These are phyloP conservation scores for Phytophthora foliorum DNA, from an alignment of 352 stramenopile species.

Conservation along the genomic window DNA sequence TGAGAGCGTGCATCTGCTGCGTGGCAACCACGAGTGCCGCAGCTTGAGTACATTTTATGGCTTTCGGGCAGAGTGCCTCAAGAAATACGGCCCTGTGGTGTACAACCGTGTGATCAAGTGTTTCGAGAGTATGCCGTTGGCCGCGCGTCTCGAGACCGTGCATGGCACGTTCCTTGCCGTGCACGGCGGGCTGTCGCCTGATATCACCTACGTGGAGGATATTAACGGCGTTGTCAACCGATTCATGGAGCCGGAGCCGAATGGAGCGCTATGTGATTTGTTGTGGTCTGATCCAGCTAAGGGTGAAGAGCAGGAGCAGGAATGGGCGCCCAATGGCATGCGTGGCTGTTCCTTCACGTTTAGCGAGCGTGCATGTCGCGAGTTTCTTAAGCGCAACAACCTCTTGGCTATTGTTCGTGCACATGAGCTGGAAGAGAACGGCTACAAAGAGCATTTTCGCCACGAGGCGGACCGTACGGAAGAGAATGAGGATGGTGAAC, in stretches of 20 bases:
- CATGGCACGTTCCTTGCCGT: slow-evolving; percentile 75
- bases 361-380: slow-evolving; percentile 66
- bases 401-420: slow-evolving; percentile 80
- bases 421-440: slow-evolving; percentile 83
- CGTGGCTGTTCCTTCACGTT: slow-evolving; percentile 89
- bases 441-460: slow-evolving; percentile 79
- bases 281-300: slow-evolving; percentile 99
- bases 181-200: slow-evolving; percentile 79
- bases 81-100: slow-evolving; percentile 79
- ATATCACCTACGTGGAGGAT: slow-evolving; percentile 75
- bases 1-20: slow-evolving; percentile 98
- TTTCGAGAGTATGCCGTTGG: slow-evolving; percentile 85
- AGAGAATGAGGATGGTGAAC: slow-evolving; percentile 20
- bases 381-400: slow-evolving; percentile 74
- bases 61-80: slow-evolving; percentile 99
- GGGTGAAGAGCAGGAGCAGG: slow-evolving; percentile 49
- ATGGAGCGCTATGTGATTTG: slow-evolving; percentile 98
- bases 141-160: slow-evolving; percentile 66
- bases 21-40: slow-evolving; percentile 99
- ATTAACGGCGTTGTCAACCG: slow-evolving; percentile 81
- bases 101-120: slow-evolving; percentile 89
- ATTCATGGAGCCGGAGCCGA: slow-evolving; percentile 83
- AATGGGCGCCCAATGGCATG: slow-evolving; percentile 72
- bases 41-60: slow-evolving; percentile 99
- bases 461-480: slow-evolving; percentile 23